Base-by-base conservation (phyloP, 176 grass and related monocot genomes). In the Ensete glaucum region DNA sequence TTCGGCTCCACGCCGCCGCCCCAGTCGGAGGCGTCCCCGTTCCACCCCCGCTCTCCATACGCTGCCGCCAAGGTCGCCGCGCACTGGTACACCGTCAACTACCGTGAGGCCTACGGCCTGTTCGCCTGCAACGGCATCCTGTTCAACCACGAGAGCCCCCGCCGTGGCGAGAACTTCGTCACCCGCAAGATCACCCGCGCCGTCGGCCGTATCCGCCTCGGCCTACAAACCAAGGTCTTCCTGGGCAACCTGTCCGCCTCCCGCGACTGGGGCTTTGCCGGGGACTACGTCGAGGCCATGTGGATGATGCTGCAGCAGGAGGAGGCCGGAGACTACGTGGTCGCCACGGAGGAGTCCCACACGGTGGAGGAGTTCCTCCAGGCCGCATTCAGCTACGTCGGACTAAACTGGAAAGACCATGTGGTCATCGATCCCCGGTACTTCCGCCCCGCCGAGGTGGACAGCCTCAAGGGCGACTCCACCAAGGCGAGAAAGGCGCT, bases 21-120 rank as follows among this genome's bases (percentile, higher is more conserved):
- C 67, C 95, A 93, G 84, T 84, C 84, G 63, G 95, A 98, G 82
- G 27, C 67, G 14, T 73, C 84, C 64, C 82, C 90, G 0, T 98
- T 98, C 88, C 95, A 98, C 82, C 95, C 95, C 88, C 19, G 79
- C 81, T 99, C 96, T 0, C 96, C 96, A 8, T 99, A 99, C 79
- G 96, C 96, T 55, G 91, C 81, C 24, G 86, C 96, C 83, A 99
- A 99, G 88, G 96, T 99, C 16, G 96, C 96, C 57, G 96, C 91
- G 15, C 96, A 99, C 81, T 99, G 96, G 96, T 99, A 99, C 88
- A 99, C 96, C 68, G 96, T 99, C 56, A 99, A 95, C 83, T 99
- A 99, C 78, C 91, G 91, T 23, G 96, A 99, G 84, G 96, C 96
- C 0, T 99, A 99, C 59, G 86, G 83, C 7, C 74, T 99, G 62